These are phyloP conservation scores for Pleurotus citrinopileatus DNA, from an alignment of 768 basidiomycete species.

Conservation along the genomic window DNA sequence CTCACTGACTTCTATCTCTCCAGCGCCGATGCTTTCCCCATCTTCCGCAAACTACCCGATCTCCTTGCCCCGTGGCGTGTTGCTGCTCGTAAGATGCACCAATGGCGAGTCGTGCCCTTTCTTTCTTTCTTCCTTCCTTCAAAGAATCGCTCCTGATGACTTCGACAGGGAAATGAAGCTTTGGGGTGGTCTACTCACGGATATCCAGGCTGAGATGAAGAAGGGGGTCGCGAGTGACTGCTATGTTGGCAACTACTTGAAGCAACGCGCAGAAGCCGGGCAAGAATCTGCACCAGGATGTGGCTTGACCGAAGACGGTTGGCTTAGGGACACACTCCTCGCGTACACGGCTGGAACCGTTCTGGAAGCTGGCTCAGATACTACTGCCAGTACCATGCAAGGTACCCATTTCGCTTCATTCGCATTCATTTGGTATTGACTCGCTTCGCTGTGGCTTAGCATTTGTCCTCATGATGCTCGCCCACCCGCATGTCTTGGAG, in stretches of 20 bases:
- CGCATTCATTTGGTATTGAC: constrained; percentile 21
- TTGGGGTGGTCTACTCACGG: constrained; percentile 23
- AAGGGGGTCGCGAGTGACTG: constrained; percentile 18
- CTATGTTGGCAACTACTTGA: constrained; percentile 20
- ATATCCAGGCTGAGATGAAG: constrained; percentile 18
- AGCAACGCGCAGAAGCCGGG: constrained; percentile 20
- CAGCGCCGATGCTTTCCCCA: constrained; percentile 9
- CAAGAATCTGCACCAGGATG: constrained; percentile 21
- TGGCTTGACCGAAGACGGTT: constrained; percentile 24
- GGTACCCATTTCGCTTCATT: constrained; percentile 24
- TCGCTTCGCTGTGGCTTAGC: constrained; percentile 18
- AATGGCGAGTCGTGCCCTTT: constrained; percentile 16
- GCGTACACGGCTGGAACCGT: constrained; percentile 25
- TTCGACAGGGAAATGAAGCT: constrained; percentile 23
- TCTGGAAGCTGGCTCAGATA: constrained; percentile 28
- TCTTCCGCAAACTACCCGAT: constrained; percentile 2
- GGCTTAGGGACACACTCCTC: constrained; percentile 26
- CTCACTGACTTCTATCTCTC: neutral
- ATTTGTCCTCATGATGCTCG: constrained; percentile 13
- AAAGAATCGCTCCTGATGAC: too few species aligned
- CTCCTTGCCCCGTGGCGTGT: constrained; percentile 3
- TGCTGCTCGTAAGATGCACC: constrained; percentile 14
- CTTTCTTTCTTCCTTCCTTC: neutral
- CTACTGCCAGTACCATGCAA: constrained; percentile 23
- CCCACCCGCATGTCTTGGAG: constrained; percentile 40